Evolutionary conservation across 805 yeast species (phyloP).

Genomic region (Candida vartiovaarae): DNA sequence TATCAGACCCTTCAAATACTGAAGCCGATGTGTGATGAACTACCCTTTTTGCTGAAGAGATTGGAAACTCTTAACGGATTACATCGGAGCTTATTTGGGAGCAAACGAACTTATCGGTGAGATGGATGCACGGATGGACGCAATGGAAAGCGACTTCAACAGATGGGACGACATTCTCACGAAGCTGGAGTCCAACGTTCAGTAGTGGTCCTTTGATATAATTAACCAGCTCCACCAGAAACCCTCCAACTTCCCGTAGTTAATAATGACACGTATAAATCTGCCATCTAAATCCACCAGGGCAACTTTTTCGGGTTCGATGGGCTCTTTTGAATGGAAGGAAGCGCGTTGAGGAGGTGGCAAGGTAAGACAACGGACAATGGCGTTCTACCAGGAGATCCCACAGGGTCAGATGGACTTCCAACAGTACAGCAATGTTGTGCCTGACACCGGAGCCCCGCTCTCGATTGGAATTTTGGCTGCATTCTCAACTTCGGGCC

Average conservation of each 20-base stretch:
- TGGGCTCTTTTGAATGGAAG: too few relatives aligned
- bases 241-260: too few relatives aligned
- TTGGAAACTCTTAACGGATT: slow-evolving; percentile 21
- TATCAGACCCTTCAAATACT: slow-evolving; percentile 17
- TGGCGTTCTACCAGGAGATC: slow-evolving; percentile 1
- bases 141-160: slow-evolving; percentile 19
- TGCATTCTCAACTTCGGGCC: slow-evolving; percentile 89
- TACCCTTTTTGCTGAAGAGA: slow-evolving; percentile 24
- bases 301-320: too few relatives aligned
- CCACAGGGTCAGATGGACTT: slow-evolving; percentile 31
- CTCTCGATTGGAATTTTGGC: slow-evolving; percentile 76
- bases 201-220: too few relatives aligned
- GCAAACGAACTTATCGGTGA: slow-evolving; percentile 14
- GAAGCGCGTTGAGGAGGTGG: too few relatives aligned
- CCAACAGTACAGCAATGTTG: slow-evolving; percentile 12
- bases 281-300: too few relatives aligned
- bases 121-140: slow-evolving; percentile 15
- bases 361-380: neutral
- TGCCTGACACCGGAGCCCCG: slow-evolving; percentile 26
- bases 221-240: too few relatives aligned
- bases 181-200: slow-evolving; percentile 10
- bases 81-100: slow-evolving; percentile 15
- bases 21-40: slow-evolving; percentile 12
- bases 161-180: slow-evolving; percentile 23
- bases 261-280: too few relatives aligned